These are phyloP conservation scores for Heliosperma pusillum DNA, from an alignment of 148 eudicot genomes.

Conservation along the genomic window DNA sequence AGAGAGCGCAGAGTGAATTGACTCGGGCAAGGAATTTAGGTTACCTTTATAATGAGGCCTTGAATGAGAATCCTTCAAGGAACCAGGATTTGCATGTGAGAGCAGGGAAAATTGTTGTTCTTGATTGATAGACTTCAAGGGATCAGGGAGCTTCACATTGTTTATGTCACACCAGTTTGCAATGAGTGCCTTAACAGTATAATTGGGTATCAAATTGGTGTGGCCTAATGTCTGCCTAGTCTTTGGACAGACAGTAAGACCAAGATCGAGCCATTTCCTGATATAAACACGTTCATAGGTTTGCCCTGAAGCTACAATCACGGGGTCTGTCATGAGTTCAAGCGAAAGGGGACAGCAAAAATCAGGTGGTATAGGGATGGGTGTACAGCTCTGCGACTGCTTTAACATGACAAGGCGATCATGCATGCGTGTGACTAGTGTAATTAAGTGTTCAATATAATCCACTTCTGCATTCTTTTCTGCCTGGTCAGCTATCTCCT, in stretches of 20 bases:
- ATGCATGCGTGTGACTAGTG: conserved; percentile 73
- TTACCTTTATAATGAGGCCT: conserved; percentile 42
- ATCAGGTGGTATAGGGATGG: conserved; percentile 76
- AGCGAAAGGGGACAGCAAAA: conserved; percentile 96
- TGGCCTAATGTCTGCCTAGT: conserved; percentile 81
- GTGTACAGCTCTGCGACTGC: conserved; percentile 67
- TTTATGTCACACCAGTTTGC: conserved; percentile 91
- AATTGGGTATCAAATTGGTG: conserved; percentile 88
- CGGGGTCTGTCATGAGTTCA: conserved; percentile 97
- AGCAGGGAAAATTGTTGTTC: conserved; percentile 45
- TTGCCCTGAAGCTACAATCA: conserved; percentile 93
- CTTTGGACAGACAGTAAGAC: conserved; percentile 92
- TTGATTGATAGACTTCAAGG: conserved; percentile 47
- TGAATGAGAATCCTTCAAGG: conserved; percentile 29
- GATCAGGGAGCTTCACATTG: conserved; percentile 83
- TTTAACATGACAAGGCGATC: conserved; percentile 66
- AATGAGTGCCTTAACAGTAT: conserved; percentile 91
- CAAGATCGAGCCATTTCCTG: conserved; percentile 89
- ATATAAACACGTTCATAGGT: conserved; percentile 89
- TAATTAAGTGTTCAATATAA: conserved; percentile 67
- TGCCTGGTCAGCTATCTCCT: conserved; percentile 90
- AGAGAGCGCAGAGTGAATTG: conserved; percentile 33
- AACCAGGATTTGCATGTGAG: conserved; percentile 36
- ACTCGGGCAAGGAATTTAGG: conserved; percentile 45
- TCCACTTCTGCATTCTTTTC: conserved; percentile 78